Conservation (phyloP, 2,329 filamentous ascomycete species). For the Claviceps africana region DNA sequence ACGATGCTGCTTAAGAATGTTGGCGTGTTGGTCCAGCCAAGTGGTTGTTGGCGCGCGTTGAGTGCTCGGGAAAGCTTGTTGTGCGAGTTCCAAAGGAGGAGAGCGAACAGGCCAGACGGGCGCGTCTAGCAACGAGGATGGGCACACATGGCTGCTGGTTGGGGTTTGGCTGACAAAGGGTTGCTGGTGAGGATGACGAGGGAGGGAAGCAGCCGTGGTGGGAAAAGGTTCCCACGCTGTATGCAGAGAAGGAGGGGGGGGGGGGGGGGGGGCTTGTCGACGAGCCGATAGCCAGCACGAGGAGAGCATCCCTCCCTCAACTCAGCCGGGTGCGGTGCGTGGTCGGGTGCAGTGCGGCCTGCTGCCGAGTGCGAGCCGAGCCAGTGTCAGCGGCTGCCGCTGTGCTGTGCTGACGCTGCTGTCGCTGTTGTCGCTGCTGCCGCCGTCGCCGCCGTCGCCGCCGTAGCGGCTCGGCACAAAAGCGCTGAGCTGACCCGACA, state of each 20-base stretch:
- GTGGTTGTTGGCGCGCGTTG: neutral
- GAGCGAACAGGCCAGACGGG: conserved; percentile 12
- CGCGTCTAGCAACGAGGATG: conserved; percentile 12
- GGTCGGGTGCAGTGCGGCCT: too few species aligned
- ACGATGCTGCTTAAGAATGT: neutral
- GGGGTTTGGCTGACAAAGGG: neutral
- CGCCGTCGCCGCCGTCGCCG: too few species aligned
- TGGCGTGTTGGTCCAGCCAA: neutral
- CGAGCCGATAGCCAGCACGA: too few species aligned
- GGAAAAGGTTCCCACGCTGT: neutral
- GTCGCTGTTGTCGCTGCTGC: too few species aligned
- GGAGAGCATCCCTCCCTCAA: too few species aligned
- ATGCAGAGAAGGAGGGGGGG: neutral
- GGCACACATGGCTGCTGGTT: conserved; percentile 10
- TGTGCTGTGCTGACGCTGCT: too few species aligned
- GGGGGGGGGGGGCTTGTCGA: too few species aligned
- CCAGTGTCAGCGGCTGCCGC: too few species aligned
- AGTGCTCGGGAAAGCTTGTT: conserved; percentile 8
- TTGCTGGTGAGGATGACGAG: conserved; percentile 4
- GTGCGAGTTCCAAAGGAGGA: conserved; percentile 5
- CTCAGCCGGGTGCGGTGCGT: too few species aligned
- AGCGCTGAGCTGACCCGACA: too few species aligned
- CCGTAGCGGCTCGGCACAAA: too few species aligned
- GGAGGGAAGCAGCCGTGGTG: conserved; percentile 2
- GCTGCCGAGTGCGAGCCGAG: too few species aligned